phyloP scores from a whole-genome alignment of 1,139 yeast species.

The Suzukiozyma palmioleophila region DNA sequence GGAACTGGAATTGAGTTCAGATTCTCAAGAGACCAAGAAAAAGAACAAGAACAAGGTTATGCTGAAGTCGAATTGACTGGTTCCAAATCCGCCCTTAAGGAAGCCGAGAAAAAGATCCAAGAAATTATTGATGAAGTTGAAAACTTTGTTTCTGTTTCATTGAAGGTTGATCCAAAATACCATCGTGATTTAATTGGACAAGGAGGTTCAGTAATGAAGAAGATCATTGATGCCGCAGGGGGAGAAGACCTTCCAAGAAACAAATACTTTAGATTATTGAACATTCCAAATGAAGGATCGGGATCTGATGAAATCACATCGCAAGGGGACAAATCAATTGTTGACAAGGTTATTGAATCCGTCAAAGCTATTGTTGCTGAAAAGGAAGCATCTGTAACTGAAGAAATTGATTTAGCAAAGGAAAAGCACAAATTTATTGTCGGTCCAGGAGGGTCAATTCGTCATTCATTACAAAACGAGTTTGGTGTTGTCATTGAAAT shows the following conservation, averaged over 20 bases:
- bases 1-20: constrained; percentile 75
- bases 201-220: constrained; percentile 71
- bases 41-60: constrained; percentile 36
- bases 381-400: constrained; percentile 59
- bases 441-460: constrained; percentile 78
- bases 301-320: constrained; percentile 60
- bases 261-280: constrained; percentile 55
- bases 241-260: constrained; percentile 50
- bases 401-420: constrained; percentile 58
- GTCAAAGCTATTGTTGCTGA: constrained; percentile 62
- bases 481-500: constrained; percentile 60
- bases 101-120: constrained; percentile 62
- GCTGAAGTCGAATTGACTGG: constrained; percentile 75
- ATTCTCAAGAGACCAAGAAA: constrained; percentile 46
- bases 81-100: constrained; percentile 71
- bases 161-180: constrained; percentile 74
- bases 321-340: constrained; percentile 74
- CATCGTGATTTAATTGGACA: constrained; percentile 80
- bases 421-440: constrained; percentile 74
- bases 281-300: constrained; percentile 70
- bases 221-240: constrained; percentile 76
- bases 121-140: constrained; percentile 64
- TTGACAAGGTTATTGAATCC: constrained; percentile 61
- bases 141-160: constrained; percentile 55
- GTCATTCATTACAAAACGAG: constrained; percentile 69